Evolutionary conservation across 2,329 filamentous ascomycete species (phyloP), one percentile per base, ranked within the genome.

Genomic region (Byssochlamys sp.): DNA sequence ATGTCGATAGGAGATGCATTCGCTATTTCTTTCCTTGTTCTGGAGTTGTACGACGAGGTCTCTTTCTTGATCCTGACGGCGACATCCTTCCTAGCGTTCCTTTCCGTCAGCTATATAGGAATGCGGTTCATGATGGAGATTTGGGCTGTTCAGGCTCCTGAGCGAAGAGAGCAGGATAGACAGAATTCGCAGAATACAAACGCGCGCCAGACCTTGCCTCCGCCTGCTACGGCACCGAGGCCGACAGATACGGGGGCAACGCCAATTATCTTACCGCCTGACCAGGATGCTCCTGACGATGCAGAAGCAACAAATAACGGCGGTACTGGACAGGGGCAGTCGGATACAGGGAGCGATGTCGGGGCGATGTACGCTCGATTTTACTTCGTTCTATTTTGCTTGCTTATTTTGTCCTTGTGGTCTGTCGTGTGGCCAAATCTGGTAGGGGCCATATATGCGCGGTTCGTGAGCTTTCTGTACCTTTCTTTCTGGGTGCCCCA

Each of bases 401-500:
- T 81, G 54, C 75, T 85, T 59, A 82, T 86, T 63, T 68, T 85
- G 48, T 83, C 81, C 4, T 74, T 85, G 4, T 83, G 84, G 70
- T 81, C 82, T 25, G 77, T 79, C 29, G 77, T 82, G 0, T 83
- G 83, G 73, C 82, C 83, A 1, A 71, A 75, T 2, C 73, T 75
- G 1, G 67, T 81, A 1, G 79, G 80, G 26, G 76, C 77, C 2
- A 69, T 79, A 49, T 87, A 84, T 70, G 79, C 79, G 60, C 80
- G 91, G 68, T 62, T 80, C 2, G 75, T 95, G 25, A 80, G 83
- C 1, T 84, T 92, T 65, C 63, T 82, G 55, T 96, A 96, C 69
- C 82, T 96, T 51, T 96, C 91, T 24, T 86, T 96, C 69, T 97
- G 92, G 92, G 70, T 86, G 0, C 92, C 94, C 0, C 94, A 99